Percentiles rank a stretch among this genome's conserved stretches.
These are phyloP conservation scores for Nicotiana knightiana DNA, from an alignment of 257 asterid species.

Conservation along the genomic window DNA sequence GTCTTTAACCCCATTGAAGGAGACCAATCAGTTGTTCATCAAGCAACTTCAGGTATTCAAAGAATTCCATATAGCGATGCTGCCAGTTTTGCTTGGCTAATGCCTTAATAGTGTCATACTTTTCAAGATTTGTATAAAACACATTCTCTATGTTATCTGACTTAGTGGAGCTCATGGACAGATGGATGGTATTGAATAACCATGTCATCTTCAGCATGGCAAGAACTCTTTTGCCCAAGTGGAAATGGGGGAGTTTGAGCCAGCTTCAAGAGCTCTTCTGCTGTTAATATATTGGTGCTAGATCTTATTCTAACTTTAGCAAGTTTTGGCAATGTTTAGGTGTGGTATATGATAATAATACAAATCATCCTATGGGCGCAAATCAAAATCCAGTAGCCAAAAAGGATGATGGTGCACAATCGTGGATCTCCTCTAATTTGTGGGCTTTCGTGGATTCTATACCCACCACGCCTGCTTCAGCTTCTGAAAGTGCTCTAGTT, in stretches of 20 bases:
- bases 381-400: conserved; percentile 36
- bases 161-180: conserved; percentile 64
- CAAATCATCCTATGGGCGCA: conserved; percentile 41
- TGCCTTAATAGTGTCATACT: conserved; percentile 12
- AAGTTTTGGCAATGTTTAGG: conserved; percentile 64
- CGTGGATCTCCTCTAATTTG: conserved; percentile 70
- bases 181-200: conserved; percentile 57
- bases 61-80: conserved; percentile 18
- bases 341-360: conserved; percentile 39
- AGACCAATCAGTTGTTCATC: conserved; percentile 30
- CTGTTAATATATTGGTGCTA: conserved; percentile 22
- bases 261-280: conserved; percentile 72
- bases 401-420: conserved; percentile 55
- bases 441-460: conserved; percentile 97
- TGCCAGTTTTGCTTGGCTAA: conserved; percentile 30
- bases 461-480: conserved; percentile 96
- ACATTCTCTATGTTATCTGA: conserved; percentile 31
- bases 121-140: conserved; percentile 11
- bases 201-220: conserved; percentile 45
- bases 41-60: conserved; percentile 68
- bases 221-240: conserved; percentile 86
- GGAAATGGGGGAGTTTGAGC: conserved; percentile 92
- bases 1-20: conserved; percentile 30
- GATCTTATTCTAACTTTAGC: conserved; percentile 43
- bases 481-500: conserved; percentile 80